Evolutionary conservation across 2,329 filamentous ascomycete species (phyloP).

Genomic region (Trichoderma breve): DNA sequence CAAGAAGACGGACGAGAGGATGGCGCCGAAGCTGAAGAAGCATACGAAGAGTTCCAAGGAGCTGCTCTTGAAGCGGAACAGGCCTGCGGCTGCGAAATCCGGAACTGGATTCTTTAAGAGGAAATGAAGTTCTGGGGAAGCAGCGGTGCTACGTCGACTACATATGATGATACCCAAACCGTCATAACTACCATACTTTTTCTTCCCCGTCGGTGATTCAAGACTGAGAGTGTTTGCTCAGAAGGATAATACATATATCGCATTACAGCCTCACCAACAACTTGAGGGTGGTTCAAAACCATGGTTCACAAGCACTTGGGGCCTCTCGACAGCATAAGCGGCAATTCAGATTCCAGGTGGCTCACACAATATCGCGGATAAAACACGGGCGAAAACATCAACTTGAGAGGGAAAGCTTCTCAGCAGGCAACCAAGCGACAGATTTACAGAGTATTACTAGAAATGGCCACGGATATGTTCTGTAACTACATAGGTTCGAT

Average conservation of each 20-base stretch:
- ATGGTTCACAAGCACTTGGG: not conserved
- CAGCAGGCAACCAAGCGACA: not conserved
- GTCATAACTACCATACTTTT: not conserved
- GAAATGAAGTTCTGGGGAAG: not conserved
- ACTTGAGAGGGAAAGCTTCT: not conserved
- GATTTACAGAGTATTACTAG: not conserved
- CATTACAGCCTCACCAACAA: not conserved
- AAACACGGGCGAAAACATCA: not conserved
- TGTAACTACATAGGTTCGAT: not conserved
- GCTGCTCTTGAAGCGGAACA: conserved; percentile 45
- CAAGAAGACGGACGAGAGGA: conserved; percentile 42
- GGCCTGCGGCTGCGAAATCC: conserved; percentile 36
- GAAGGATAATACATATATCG: not conserved
- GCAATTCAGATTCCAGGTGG: not conserved
- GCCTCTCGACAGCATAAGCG: not conserved
- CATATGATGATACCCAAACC: not conserved
- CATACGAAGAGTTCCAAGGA: conserved; percentile 43
- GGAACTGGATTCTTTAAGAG: conserved; percentile 44
- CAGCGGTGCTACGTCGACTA: not conserved
- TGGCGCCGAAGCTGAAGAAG: conserved; percentile 50
- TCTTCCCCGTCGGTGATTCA: not conserved
- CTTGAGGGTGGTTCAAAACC: not conserved
- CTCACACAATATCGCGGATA: not conserved
- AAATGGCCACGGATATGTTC: not conserved
- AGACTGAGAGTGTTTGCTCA: not conserved